A percentile compares a stretch with the other conserved stretches of the same genome.
Conservation (phyloP, 2,329 filamentous ascomycete genomes). For the Keithomyces neogunnii region DNA sequence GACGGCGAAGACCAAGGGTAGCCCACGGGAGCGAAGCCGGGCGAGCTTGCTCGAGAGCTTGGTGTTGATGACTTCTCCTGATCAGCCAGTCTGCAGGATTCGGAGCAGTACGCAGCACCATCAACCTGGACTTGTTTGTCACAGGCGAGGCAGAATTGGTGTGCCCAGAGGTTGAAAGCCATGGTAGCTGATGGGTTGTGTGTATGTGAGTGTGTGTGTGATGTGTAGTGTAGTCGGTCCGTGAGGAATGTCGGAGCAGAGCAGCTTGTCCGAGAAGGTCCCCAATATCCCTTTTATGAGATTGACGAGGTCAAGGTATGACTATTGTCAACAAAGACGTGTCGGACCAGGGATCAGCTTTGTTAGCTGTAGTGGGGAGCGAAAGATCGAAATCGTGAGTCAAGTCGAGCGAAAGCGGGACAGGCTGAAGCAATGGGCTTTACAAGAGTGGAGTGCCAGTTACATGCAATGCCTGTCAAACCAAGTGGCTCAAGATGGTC, state of each 20-base stretch:
- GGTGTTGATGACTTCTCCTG: slow-evolving; percentile 62
- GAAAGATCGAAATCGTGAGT: slow-evolving; percentile 12
- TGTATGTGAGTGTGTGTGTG: slow-evolving; percentile 8
- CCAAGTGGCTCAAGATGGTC: neutral
- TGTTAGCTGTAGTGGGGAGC: slow-evolving; percentile 4
- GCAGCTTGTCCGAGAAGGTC: slow-evolving; percentile 4
- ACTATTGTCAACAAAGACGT: neutral
- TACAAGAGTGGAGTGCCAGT: slow-evolving; percentile 4
- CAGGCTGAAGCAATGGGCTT: slow-evolving; percentile 2
- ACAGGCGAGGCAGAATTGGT: slow-evolving; percentile 89
- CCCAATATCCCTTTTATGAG: neutral
- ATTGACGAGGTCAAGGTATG: neutral
- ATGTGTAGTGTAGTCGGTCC: slow-evolving; percentile 11
- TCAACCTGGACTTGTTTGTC: slow-evolving; percentile 70
- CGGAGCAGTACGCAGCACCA: slow-evolving; percentile 80
- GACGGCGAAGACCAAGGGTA: slow-evolving; percentile 37
- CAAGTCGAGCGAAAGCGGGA: slow-evolving; percentile 11
- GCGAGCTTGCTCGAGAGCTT: slow-evolving; percentile 50
- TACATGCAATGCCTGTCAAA: neutral
- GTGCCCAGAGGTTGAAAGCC: slow-evolving; percentile 64
- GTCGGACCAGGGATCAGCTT: neutral
- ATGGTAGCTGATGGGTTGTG: slow-evolving; percentile 20
- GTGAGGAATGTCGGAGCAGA: slow-evolving; percentile 2
- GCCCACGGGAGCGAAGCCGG: slow-evolving; percentile 40
- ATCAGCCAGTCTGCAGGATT: slow-evolving; percentile 81